Conservation (phyloP, 176 grass and related monocot species). For the Oryza punctata region DNA sequence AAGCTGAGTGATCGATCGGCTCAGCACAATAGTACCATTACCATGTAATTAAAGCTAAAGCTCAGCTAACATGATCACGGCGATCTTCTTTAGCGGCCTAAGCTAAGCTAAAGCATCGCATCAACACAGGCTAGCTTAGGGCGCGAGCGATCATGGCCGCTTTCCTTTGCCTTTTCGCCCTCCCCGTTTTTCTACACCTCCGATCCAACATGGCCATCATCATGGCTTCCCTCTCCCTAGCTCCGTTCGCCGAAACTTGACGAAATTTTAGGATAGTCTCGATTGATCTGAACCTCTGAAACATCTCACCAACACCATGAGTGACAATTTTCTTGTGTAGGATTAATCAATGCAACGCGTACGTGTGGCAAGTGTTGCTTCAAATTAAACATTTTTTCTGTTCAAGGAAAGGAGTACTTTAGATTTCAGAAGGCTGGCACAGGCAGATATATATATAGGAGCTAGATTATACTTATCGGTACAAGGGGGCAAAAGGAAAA, state of each 20-base stretch:
- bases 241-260: neutral
- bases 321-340: neutral
- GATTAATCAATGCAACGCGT: neutral
- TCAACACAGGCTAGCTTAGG: slow-evolving; percentile 24
- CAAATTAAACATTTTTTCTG: neutral
- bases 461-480: neutral
- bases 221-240: slow-evolving; percentile 32
- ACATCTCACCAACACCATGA: neutral
- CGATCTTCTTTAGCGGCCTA: slow-evolving; percentile 32
- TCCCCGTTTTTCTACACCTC: neutral
- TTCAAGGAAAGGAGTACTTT: neutral
- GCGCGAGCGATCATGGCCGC: slow-evolving; percentile 36
- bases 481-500: neutral
- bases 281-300: neutral
- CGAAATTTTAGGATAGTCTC: neutral
- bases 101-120: neutral
- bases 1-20: neutral
- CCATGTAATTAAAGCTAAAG: slow-evolving; percentile 35
- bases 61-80: slow-evolving; percentile 2
- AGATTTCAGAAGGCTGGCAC: neutral
- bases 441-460: neutral
- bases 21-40: neutral
- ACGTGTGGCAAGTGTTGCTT: neutral
- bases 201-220: slow-evolving; percentile 28
- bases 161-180: slow-evolving; percentile 38